Base-by-base conservation (phyloP, 2,329 filamentous ascomycete species). In the Elsinoe batatas region DNA sequence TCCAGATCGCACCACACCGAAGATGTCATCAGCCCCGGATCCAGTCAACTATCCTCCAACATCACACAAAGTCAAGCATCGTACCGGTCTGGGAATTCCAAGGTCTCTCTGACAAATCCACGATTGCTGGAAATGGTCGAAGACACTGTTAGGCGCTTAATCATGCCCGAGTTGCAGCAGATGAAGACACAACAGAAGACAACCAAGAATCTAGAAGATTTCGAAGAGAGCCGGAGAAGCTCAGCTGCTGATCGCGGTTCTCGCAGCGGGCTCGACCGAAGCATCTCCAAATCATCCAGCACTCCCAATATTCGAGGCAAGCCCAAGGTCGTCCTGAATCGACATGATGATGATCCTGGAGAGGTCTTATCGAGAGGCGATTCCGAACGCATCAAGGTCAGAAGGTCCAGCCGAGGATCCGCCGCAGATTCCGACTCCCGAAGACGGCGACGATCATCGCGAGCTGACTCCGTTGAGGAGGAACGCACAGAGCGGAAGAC, bases 141-240 rank as follows among this genome's bases (percentile, higher is more conserved):
- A 71, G 90, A 95, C 71, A 90, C 90, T 12, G 95, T 96, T 65
- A 84, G 89, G 60, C 81, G 90, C 49, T 77, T 95, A 50, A 95
- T 96, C 54, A 73, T 98, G 2, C 93, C 93, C 0, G 91, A 98
- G 69, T 77, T 98, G 43, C 91, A 89, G 63, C 88, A 90, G 8
- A 76, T 98, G 55, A 96, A 95, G 69, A 83, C 91, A 64, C 90
- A 95, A 65, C 87, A 91, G 68, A 91, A 88, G 68, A 85, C 85
- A 61, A 82, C 85, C 60, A 79, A 85, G 61, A 85, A 82, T 63
- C 81, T 81, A 10, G 81, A 81, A 56, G 84, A 83, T 57, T 91
- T 87, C 32, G 80, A 85, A 30, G 76, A 76, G 55, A 80, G 83
- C 58, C 75, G 80, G 67, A 76, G 82, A 63, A 80, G 82, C 55